Conservation (phyloP, 768 basidiomycete species). For the Kwoniella dendrophila region DNA sequence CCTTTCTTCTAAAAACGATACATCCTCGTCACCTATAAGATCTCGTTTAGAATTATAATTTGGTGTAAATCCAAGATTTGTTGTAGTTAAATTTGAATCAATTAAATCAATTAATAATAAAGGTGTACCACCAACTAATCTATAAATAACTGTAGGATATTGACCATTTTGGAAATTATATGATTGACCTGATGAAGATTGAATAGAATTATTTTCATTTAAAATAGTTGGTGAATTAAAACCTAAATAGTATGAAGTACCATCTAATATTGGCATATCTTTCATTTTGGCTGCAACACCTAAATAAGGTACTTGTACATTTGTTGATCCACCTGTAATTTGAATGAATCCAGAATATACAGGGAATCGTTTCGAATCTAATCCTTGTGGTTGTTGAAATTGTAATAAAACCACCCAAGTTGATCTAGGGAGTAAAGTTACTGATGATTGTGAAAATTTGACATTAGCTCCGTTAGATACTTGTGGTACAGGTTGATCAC, state of each 20-base stretch:
- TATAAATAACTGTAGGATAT: slow-evolving; percentile 48
- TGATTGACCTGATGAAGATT: slow-evolving; percentile 27
- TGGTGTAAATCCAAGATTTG: slow-evolving; percentile 46
- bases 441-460: slow-evolving; percentile 58
- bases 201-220: slow-evolving; percentile 21
- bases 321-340: slow-evolving; percentile 32
- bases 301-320: slow-evolving; percentile 49
- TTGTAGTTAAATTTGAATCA: slow-evolving; percentile 33
- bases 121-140: slow-evolving; percentile 42
- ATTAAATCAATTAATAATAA: slow-evolving; percentile 48
- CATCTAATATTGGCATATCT: slow-evolving; percentile 51
- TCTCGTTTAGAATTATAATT: slow-evolving; percentile 37
- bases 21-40: slow-evolving; percentile 3
- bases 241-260: slow-evolving; percentile 40
- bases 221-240: slow-evolving; percentile 40
- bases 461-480: slow-evolving; percentile 59
- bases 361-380: slow-evolving; percentile 61
- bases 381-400: slow-evolving; percentile 61
- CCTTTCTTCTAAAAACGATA: slow-evolving; percentile 16
- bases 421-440: slow-evolving; percentile 58
- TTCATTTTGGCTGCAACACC: slow-evolving; percentile 54
- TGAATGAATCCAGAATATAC: slow-evolving; percentile 67
- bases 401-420: slow-evolving; percentile 56
- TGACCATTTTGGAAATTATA: slow-evolving; percentile 41
- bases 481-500: slow-evolving; percentile 61